Percentiles rank a stretch among this genome's conserved stretches.
phyloP scores from a whole-genome alignment of 345 rosid species.

The Turritis glabra region DNA sequence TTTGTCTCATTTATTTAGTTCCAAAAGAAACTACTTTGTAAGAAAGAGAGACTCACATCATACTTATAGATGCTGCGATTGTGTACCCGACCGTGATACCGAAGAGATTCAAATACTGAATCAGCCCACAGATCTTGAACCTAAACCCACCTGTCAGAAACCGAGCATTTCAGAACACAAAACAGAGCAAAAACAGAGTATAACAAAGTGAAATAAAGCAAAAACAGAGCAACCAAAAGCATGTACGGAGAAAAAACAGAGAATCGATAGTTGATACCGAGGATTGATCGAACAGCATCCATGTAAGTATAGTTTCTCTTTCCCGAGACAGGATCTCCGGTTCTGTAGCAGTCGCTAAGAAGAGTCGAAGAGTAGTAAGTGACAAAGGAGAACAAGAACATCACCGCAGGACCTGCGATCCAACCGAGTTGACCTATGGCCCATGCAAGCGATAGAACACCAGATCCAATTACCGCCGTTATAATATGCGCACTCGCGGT shows the following conservation, averaged over 20 bases:
- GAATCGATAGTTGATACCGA: constrained; percentile 43
- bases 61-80: constrained; percentile 76
- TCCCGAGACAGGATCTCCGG: constrained; percentile 59
- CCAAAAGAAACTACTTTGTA: background rate
- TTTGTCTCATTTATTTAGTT: background rate
- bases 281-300: constrained; percentile 75
- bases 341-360: constrained; percentile 67
- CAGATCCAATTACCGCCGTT: constrained; percentile 89
- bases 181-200: background rate
- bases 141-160: constrained; percentile 59
- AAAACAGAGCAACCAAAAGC: background rate
- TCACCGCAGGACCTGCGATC: constrained; percentile 78
- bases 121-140: constrained; percentile 60
- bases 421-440: constrained; percentile 89
- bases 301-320: constrained; percentile 78
- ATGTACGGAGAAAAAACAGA: too few relatives aligned
- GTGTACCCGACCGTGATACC: constrained; percentile 74
- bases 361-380: constrained; percentile 72
- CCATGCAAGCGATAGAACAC: constrained; percentile 84
- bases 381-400: constrained; percentile 71
- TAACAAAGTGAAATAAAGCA: background rate
- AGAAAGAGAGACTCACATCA: constrained; percentile 53
- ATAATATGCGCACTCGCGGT: constrained; percentile 83
- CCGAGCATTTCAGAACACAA: constrained; percentile 6
- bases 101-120: constrained; percentile 69